These are phyloP conservation scores for Cytospora chrysosperma DNA, from an alignment of 2,329 filamentous ascomycete genomes.

Conservation along the genomic window DNA sequence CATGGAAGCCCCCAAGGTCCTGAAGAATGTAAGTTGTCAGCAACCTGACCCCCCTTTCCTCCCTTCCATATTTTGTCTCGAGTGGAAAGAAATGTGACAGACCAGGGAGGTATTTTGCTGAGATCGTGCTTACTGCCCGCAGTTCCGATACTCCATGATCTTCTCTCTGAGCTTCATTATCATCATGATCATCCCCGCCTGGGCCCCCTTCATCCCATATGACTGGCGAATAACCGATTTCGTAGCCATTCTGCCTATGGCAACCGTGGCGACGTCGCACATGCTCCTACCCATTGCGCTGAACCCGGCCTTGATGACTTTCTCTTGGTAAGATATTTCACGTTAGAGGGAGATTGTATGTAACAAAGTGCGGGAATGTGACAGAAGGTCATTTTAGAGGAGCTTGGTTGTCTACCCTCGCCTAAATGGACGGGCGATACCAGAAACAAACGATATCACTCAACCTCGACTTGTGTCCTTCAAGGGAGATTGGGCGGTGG, in stretches of 20 bases:
- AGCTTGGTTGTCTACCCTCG: too few species aligned
- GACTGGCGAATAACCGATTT: slow-evolving; percentile 68
- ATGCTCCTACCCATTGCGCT: slow-evolving; percentile 70
- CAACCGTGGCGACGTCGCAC: slow-evolving; percentile 67
- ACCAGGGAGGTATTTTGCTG: too few species aligned
- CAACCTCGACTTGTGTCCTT: too few species aligned
- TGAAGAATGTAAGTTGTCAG: slow-evolving; percentile 76
- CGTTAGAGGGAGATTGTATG: too few species aligned
- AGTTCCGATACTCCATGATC: slow-evolving; percentile 72
- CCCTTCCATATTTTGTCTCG: too few species aligned
- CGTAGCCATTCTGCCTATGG: slow-evolving; percentile 74
- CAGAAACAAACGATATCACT: too few species aligned
- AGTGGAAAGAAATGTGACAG: too few species aligned
- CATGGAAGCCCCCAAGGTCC: slow-evolving; percentile 75
- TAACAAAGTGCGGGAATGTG: too few species aligned
- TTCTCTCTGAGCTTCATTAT: slow-evolving; percentile 58
- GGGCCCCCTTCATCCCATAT: slow-evolving; percentile 62
- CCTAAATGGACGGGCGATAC: too few species aligned
- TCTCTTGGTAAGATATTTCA: slow-evolving; percentile 60
- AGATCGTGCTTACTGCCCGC: too few species aligned
- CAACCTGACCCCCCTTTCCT: not conserved
- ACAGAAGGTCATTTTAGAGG: too few species aligned
- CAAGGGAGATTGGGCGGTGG: too few species aligned
- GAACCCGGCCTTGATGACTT: slow-evolving; percentile 78
- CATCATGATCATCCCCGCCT: slow-evolving; percentile 64